Base-by-base conservation (phyloP, 441 rosid genomes). In the Adansonia gregorii region DNA sequence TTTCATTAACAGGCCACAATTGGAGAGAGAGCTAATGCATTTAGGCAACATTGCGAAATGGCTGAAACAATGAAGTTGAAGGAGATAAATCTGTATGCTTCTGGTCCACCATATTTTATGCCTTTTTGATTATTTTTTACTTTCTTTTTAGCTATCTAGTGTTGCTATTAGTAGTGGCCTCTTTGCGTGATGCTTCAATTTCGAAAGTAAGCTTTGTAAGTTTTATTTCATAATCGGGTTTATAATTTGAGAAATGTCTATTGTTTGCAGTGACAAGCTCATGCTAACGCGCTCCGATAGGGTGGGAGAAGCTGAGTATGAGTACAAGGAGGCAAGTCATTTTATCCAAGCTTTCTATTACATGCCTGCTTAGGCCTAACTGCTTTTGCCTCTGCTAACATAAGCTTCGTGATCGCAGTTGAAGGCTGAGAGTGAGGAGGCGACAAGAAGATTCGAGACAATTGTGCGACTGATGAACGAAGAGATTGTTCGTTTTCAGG, bases 71-170 rank as follows among this genome's bases (percentile, higher is more conserved):
- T 94, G 11, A 97, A 94, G 83, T 81, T 94, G 87, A 97, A 97
- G 89, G 98, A 94, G 85, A 94, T 94, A 88, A 97, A 94, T 84
- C 99, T 97, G 99, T 97, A 94, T 76, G 94, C 27, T 68, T 78
- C 77, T 74, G 49, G 24, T 43, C 12, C 43, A 49, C 68, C 70
- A 45, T 78, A 66, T 60, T 35, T 61, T 46, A 10, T 43, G 8
- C 12, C 5, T 64, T 3, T 11, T 6, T 10, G 15, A 63, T 31
- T 27, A 27, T 24, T 59, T 68, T 11, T 59, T 51, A 35, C 3
- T 27, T 56, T 9, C 15, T 0, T 41, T 48, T 19, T 56, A 0
- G 14, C 45, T 15, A 46, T 43, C 39, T 60, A 43, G 6, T 60
- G 6, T 74, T 54, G 58, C 48, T 24, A 71, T 7, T 73, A 46